Evolutionary conservation across 1,284 basidiomycete genomes (phyloP), one percentile per base, ranked within the genome.

Genomic region (Ustilago hordei): DNA sequence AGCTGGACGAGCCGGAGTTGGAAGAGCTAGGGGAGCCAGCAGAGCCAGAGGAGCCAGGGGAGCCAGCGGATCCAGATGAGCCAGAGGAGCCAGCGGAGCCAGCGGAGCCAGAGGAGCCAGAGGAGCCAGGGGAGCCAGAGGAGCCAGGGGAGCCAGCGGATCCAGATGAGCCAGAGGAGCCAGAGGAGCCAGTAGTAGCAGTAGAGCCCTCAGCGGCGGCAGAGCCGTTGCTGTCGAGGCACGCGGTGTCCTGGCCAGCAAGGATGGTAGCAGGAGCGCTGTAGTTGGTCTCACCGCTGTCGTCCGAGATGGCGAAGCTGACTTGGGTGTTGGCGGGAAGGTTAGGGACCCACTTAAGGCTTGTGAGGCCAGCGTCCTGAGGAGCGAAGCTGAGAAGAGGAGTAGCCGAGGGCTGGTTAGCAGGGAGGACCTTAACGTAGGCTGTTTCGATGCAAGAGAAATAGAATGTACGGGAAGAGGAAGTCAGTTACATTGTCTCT

Each of bases 271-370:
- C 65, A 39, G 59, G 39, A 47, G 52, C 55, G 43, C 64, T 62
- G 74, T 74, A 73, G 59, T 70, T 60, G 43, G 34, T 47, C 7
- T 53, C 35, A 61, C 78, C 78, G 1, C 55, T 23, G 59, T 58
- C 48, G 52, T 79, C 78, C 31, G 67, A 58, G 65, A 79, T 61
- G 53, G 63, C 35, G 34, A 79, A 61, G 39, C 70, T 69, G 57
- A 79, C 57, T 11, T 39, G 59, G 23, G 64, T 70, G 36, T 54
- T 56, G 5, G 63, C 68, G 50, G 70, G 55, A 11, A 74, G 62
- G 64, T 73, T 72, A 34, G 69, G 70, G 9, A 72, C 54, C 70
- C 75, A 77, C 45, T 54, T 54, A 58, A 77, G 28, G 64, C 70
- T 64, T 43, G 32, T 28, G 50, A 55, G 45, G 55, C 57, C 62